A percentile compares a stretch with the other conserved stretches of the same genome.
These are phyloP conservation scores for Anisodus acutangulus DNA, from an alignment of 257 asterid genomes.

Conservation along the genomic window DNA sequence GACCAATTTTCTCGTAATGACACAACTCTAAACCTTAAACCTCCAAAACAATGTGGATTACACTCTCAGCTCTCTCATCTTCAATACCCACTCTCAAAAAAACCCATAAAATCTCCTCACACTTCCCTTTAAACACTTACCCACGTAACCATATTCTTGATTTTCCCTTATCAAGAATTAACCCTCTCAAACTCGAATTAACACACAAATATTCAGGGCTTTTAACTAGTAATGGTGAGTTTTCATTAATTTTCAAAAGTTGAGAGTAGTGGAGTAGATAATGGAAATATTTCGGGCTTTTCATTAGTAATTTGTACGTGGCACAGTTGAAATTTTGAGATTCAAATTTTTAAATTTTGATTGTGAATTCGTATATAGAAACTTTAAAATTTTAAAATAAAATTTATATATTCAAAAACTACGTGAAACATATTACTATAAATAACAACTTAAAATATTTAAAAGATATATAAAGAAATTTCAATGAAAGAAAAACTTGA, in stretches of 20 bases:
- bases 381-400: too few relatives aligned
- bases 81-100: conserved; percentile 23
- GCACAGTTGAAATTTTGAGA: too few relatives aligned
- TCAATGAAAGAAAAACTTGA: too few relatives aligned
- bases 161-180: conserved; percentile 18
- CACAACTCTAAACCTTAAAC: not conserved
- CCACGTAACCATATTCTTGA: conserved; percentile 33
- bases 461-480: too few relatives aligned
- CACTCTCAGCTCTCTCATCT: conserved; percentile 49
- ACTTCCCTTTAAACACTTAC: conserved; percentile 29
- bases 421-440: too few relatives aligned
- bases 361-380: too few relatives aligned
- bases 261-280: conserved; percentile 43
- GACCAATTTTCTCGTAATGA: conserved; percentile 1
- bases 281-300: not conserved
- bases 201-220: conserved; percentile 38
- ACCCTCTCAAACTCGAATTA: not conserved
- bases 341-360: too few relatives aligned
- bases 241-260: conserved; percentile 44
- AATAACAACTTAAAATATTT: too few relatives aligned
- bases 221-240: conserved; percentile 34
- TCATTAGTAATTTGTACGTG: too few relatives aligned
- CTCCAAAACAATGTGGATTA: conserved; percentile 46
- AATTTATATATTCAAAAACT: too few relatives aligned
- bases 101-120: conserved; percentile 37